These are phyloP conservation scores for Malassezia psittaci DNA, from an alignment of 1,284 basidiomycete species.

Conservation along the genomic window DNA sequence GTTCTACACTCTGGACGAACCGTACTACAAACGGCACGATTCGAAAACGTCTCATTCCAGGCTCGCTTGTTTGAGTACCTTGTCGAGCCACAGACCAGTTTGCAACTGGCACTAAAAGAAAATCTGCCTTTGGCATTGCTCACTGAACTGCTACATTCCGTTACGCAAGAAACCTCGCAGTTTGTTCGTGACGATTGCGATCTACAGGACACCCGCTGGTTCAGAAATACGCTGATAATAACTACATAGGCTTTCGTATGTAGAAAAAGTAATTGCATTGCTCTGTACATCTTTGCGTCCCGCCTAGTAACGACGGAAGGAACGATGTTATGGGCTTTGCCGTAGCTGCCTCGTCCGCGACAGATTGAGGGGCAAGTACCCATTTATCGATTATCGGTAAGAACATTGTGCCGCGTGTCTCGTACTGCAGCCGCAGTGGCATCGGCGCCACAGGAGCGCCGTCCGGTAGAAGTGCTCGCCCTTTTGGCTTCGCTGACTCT, in stretches of 20 bases:
- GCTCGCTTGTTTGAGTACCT: slow-evolving; percentile 25
- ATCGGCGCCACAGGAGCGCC: neutral
- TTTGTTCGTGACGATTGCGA: slow-evolving; percentile 40
- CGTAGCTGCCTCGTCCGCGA: slow-evolving; percentile 14
- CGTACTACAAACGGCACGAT: slow-evolving; percentile 70
- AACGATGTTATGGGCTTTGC: neutral
- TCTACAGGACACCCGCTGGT: slow-evolving; percentile 28
- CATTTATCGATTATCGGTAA: slow-evolving; percentile 32
- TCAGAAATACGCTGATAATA: slow-evolving; percentile 20
- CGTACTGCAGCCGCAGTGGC: slow-evolving; percentile 32
- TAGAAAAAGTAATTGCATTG: slow-evolving; percentile 46
- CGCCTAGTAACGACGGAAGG: slow-evolving; percentile 10
- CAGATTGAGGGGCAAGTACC: slow-evolving; percentile 19
- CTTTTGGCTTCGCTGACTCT: neutral
- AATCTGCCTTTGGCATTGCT: slow-evolving; percentile 27
- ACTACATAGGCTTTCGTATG: slow-evolving; percentile 30
- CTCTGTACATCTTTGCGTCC: slow-evolving; percentile 18
- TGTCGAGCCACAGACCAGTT: slow-evolving; percentile 20
- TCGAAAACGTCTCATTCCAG: slow-evolving; percentile 27
- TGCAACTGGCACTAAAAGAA: slow-evolving; percentile 33
- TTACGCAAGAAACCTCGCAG: slow-evolving; percentile 23
- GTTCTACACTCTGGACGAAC: slow-evolving; percentile 63
- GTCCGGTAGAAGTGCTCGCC: neutral
- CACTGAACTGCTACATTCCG: slow-evolving; percentile 32
- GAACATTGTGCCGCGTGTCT: slow-evolving; percentile 37